A percentile compares a stretch with the other conserved stretches of the same genome.
phyloP scores from a whole-genome alignment of 768 basidiomycete species.

The Suillus spraguei region DNA sequence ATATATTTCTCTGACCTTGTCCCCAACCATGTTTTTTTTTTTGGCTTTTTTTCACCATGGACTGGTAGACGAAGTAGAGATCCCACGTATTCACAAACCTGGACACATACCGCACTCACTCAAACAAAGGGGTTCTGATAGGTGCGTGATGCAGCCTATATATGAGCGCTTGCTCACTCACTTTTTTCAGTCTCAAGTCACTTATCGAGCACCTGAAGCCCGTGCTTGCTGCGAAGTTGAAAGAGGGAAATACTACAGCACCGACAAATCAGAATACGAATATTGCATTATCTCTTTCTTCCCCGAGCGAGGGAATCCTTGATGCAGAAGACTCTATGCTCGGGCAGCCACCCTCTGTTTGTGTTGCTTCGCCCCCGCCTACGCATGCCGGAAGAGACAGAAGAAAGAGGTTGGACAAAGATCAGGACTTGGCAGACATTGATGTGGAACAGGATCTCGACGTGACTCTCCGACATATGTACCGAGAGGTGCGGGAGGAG shows the following conservation, averaged over 20 bases:
- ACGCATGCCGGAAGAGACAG: not conserved
- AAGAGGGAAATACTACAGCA: not conserved
- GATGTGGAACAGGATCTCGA: constrained; percentile 27
- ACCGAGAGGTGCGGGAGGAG: constrained; percentile 24
- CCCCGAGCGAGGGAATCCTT: not conserved
- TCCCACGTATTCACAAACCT: constrained; percentile 54
- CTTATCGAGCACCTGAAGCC: constrained; percentile 2
- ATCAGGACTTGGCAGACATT: constrained; percentile 14
- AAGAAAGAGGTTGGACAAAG: not conserved
- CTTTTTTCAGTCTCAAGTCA: not conserved
- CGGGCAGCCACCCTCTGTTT: constrained; percentile 27
- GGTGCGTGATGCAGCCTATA: not conserved
- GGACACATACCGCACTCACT: constrained; percentile 29
- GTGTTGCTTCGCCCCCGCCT: not conserved
- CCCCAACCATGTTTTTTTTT: constrained; percentile 2
- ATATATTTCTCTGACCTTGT: constrained; percentile 8
- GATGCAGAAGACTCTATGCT: constrained; percentile 20
- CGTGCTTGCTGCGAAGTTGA: not conserved
- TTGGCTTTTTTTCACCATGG: constrained; percentile 6
- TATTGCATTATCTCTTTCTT: not conserved
- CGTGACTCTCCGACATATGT: constrained; percentile 36
- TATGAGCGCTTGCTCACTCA: not conserved
- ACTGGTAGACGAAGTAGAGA: constrained; percentile 48
- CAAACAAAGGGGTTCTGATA: too few species aligned
- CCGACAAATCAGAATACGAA: not conserved